A percentile compares a stretch with the other conserved stretches of the same genome.
Conservation (phyloP, 2,329 filamentous ascomycete species). For the Xylaria sp. region DNA sequence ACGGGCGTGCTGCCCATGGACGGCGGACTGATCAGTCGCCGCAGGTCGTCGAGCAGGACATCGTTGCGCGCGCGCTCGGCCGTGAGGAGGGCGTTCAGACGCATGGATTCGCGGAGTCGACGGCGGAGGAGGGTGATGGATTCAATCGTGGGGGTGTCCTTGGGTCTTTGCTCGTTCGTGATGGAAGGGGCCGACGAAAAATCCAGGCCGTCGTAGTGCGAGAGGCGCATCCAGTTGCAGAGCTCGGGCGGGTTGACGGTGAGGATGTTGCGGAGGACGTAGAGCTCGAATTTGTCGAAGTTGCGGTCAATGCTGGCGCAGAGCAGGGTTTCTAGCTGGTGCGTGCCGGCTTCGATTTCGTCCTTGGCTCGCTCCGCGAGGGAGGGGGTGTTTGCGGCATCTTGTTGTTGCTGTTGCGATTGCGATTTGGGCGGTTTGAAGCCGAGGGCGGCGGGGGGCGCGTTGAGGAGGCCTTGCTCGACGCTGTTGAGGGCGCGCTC, state of each 20-base stretch:
- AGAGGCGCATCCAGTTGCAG: conserved; percentile 71
- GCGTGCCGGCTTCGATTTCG: conserved; percentile 84
- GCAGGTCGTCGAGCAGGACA: conserved; percentile 27
- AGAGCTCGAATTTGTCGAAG: conserved; percentile 84
- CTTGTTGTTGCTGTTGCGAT: conserved; percentile 29
- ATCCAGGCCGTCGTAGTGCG: conserved; percentile 72
- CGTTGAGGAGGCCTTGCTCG: conserved; percentile 71
- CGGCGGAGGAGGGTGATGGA: conserved; percentile 66
- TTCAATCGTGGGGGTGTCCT: conserved; percentile 52
- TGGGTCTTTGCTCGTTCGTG: neutral
- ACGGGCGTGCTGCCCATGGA: conserved; percentile 5
- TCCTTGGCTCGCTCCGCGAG: conserved; percentile 40
- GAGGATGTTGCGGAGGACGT: conserved; percentile 79
- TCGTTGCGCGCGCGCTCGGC: conserved; percentile 45
- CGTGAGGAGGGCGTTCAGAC: conserved; percentile 56
- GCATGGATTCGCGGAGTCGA: conserved; percentile 52
- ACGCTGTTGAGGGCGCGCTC: conserved; percentile 85
- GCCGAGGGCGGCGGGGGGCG: conserved; percentile 72
- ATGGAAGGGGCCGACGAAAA: conserved; percentile 31
- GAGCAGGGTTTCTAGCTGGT: conserved; percentile 76
- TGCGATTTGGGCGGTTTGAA: conserved; percentile 49
- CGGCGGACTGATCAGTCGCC: conserved; percentile 29
- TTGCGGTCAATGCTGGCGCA: conserved; percentile 78
- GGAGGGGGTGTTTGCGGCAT: conserved; percentile 35
- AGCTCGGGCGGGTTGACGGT: conserved; percentile 60